phyloP scores from a whole-genome alignment of 169 alveolate genomes.

The Cyclospora cayetanensis region DNA sequence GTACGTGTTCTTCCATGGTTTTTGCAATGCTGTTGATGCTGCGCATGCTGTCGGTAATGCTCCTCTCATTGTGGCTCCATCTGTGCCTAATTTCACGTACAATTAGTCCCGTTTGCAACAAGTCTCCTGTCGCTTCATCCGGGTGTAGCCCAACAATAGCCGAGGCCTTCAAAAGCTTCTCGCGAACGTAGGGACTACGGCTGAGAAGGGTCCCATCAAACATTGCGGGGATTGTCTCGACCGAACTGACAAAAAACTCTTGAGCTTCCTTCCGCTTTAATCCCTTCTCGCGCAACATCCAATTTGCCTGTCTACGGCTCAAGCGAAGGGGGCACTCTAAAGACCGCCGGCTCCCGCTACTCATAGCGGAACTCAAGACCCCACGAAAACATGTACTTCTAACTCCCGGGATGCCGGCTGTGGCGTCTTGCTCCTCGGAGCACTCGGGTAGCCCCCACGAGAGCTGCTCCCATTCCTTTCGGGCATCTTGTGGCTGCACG shows the following conservation, averaged over 20 bases:
- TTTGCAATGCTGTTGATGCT: neutral
- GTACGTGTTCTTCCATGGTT: no score
- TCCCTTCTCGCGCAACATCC: conserved; percentile 34
- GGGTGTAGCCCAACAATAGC: conserved; percentile 63
- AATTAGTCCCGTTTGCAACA: neutral
- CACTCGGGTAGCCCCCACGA: neutral
- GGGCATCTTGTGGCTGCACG: neutral
- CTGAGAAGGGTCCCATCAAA: neutral
- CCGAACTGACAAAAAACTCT: neutral
- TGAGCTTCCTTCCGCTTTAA: conserved; percentile 4
- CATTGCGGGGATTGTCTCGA: conserved; percentile 31
- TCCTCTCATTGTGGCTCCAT: neutral
- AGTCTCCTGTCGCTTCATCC: conserved; percentile 55
- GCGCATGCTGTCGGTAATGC: neutral
- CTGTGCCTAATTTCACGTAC: neutral
- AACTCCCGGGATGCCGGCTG: neutral
- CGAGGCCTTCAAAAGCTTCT: neutral
- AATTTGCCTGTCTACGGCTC: conserved; percentile 4
- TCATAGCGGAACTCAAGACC: conserved; percentile 23
- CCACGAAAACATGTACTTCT: neutral
- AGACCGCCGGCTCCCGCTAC: conserved; percentile 21
- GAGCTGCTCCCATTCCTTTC: neutral
- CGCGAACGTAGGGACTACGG: neutral
- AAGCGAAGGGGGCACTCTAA: conserved; percentile 18
- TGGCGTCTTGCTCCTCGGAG: neutral